Percentiles rank a stretch among this genome's conserved stretches.
phyloP scores from a whole-genome alignment of 2,329 filamentous ascomycete species.

The Stagonosporopsis rhizophila region DNA sequence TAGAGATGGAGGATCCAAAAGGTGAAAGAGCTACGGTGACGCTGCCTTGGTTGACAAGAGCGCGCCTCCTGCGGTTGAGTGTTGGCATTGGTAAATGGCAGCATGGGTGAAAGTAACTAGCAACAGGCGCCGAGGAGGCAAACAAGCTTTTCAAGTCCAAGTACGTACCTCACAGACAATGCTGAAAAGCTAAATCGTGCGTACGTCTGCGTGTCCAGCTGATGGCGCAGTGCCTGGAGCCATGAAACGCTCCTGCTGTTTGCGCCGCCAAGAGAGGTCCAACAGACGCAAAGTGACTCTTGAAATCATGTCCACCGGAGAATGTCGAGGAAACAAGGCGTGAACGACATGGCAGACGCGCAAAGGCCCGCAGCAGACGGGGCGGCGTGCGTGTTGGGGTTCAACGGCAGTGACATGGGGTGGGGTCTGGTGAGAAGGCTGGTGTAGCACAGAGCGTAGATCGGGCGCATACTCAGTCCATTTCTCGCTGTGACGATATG shows the following conservation, averaged over 20 bases:
- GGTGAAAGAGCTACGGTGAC: constrained; percentile 5
- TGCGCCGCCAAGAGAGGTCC: constrained; percentile 1
- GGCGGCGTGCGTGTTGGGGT: constrained; percentile 15
- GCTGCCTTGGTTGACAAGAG: neutral
- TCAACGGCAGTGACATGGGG: constrained; percentile 15
- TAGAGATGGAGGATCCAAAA: neutral
- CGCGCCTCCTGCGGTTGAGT: constrained; percentile 14
- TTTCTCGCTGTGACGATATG: neutral
- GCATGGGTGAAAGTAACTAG: constrained; percentile 8
- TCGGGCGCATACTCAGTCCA: neutral
- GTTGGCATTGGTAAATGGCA: constrained; percentile 11
- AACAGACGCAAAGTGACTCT: neutral
- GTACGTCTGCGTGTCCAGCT: constrained; percentile 8
- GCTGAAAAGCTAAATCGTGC: neutral
- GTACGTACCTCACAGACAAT: constrained; percentile 3
- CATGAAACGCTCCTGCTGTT: constrained; percentile 10
- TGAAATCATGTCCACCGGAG: constrained; percentile 3
- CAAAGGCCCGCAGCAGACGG: constrained; percentile 12
- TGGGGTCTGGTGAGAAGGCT: constrained; percentile 21
- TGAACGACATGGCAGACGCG: constrained; percentile 8
- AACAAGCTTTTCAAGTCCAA: neutral
- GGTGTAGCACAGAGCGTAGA: constrained; percentile 15
- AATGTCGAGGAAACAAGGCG: neutral
- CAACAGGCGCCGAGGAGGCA: neutral
- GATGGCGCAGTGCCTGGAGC: constrained; percentile 1